Evolutionary conservation across 768 basidiomycete species (phyloP), one percentile per base, ranked within the genome.

Genomic region (Amanita subjunquillea): DNA sequence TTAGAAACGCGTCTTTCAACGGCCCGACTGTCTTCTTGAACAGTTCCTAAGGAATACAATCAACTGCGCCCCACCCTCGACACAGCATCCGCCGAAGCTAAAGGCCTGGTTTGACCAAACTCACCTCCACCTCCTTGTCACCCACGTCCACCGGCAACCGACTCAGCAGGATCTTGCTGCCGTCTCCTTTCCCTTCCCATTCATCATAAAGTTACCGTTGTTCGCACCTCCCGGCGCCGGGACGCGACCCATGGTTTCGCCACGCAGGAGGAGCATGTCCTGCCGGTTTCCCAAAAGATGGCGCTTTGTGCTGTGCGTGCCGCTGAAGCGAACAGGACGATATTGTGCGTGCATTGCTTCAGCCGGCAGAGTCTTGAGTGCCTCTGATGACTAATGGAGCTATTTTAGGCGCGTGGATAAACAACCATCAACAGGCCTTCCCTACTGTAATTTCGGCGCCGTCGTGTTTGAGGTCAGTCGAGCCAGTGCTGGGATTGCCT

Each of bases 1-100:
- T 75, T 59, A 89, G 59, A 56, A 89, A 85, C 25, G 70, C 73
- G 38, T 88, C 85, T 61, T 74, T 81, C 54, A 88, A 63, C 0
- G 86, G 84, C 3, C 87, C 87, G 22, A 90, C 74, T 0, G 87
- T 90, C 65, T 83, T 87, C 56, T 69, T 75, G 65, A 90, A 88
- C 48, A 90, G 69, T 38, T 85, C 82, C 87, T 90, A 59, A 38
- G 55, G 36, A 15, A 27, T 23, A 39, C 2, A 17, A 42, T 23
- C 50, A 49, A 36, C 48, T 39, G 43, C 50, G 41, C 54, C 48
- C 23, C 27, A 37, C n/a, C 40, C 41, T 12, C 32, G 34, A 47
- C 10, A 32, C 29, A 30, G 29, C 29, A 30, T 30, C 8, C 29
- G 9, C 3, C 29, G 8, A 30, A 30, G 9, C 29, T 30, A 30